These are phyloP conservation scores for Candida patagonica DNA, from an alignment of 805 yeast species.

Conservation along the genomic window DNA sequence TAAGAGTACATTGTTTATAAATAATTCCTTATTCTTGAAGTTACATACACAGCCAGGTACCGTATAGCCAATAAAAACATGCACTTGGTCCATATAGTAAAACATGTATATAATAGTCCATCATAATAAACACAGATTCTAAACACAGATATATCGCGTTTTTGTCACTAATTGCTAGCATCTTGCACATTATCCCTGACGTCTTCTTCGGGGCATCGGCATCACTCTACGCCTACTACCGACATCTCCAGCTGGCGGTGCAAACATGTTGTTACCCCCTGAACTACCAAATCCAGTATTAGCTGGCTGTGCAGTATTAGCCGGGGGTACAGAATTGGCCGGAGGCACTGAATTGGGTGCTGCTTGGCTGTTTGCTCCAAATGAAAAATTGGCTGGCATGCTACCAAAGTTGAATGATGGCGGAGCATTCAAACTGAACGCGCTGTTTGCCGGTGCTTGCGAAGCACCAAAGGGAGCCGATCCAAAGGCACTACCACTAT, in stretches of 20 bases:
- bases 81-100: no score
- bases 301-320: background rate
- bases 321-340: background rate
- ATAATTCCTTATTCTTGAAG: no score
- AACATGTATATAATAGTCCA: no score
- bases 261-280: conserved; percentile 2
- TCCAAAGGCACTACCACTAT: background rate
- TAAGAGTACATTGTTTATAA: no score
- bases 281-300: conserved; percentile 1
- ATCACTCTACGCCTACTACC: background rate
- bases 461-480: background rate
- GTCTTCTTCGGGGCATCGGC: conserved; percentile 3
- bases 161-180: no score
- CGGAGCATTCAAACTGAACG: conserved; percentile 1
- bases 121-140: no score
- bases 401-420: background rate
- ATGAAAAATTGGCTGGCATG: background rate
- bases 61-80: no score
- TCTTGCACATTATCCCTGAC: background rate
- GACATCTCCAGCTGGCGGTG: conserved; percentile 1
- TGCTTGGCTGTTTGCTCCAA: background rate
- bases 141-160: no score
- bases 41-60: no score
- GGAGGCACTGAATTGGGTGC: no score
- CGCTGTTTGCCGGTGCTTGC: background rate